phyloP scores from a whole-genome alignment of 139 green algal species.

The Chlorella vulgaris region DNA sequence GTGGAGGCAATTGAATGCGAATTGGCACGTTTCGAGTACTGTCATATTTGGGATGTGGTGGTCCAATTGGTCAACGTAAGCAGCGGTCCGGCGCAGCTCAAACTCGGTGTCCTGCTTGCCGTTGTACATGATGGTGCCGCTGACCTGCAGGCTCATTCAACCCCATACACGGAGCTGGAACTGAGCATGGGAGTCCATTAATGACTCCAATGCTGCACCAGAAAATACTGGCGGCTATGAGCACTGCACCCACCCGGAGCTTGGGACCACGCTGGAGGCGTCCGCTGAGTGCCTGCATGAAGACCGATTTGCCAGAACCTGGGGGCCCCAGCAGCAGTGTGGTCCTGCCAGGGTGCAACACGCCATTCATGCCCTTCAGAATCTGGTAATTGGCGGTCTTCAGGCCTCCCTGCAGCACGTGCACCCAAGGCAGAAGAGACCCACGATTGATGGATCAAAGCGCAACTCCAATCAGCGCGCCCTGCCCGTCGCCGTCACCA shows the following conservation, averaged over 20 bases:
- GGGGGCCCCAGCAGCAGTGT: slow-evolving; percentile 72
- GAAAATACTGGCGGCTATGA: too few species aligned
- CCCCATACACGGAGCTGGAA: too few species aligned
- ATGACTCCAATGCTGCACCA: too few species aligned
- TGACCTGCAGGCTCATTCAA: slow-evolving; percentile 3
- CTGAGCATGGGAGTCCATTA: too few species aligned
- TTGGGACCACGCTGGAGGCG: slow-evolving; percentile 32
- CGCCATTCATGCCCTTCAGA: slow-evolving; percentile 32
- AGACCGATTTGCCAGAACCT: slow-evolving; percentile 64
- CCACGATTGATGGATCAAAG: too few species aligned
- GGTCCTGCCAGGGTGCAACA: slow-evolving; percentile 6
- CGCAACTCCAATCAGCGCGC: too few species aligned
- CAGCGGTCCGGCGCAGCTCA: slow-evolving; percentile 57
- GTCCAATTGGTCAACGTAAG: slow-evolving; percentile 63
- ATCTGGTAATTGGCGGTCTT: slow-evolving; percentile 6
- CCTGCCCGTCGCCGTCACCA: too few species aligned
- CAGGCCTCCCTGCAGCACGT: slow-evolving; percentile 28
- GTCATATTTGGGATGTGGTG: slow-evolving; percentile 75
- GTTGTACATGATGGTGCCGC: slow-evolving; percentile 73
- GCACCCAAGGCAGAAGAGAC: not conserved
- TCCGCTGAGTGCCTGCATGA: slow-evolving; percentile 66
- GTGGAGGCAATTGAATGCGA: slow-evolving; percentile 49
- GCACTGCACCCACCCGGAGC: too few species aligned
- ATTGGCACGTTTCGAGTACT: slow-evolving; percentile 79
- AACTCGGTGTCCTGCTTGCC: slow-evolving; percentile 60